Conservation (phyloP, 345 rosid genomes). For the Brassica juncea region DNA sequence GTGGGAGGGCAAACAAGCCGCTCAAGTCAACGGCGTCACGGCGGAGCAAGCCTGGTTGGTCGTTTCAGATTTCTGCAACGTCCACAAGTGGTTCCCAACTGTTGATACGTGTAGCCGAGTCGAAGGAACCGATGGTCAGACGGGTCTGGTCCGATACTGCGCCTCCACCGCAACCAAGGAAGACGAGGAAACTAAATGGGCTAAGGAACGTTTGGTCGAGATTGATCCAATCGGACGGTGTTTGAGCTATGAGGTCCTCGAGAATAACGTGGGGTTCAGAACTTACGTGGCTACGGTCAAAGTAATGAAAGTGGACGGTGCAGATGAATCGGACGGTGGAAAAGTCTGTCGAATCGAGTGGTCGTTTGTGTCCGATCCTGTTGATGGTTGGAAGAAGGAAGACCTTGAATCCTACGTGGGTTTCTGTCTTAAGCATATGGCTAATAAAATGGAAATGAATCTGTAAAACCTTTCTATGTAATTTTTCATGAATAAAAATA, state of each 20-base stretch:
- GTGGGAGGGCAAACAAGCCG: slow-evolving; percentile 60
- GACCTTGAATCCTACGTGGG: slow-evolving; percentile 44
- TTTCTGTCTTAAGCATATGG: slow-evolving; percentile 48
- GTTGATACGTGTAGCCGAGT: slow-evolving; percentile 50
- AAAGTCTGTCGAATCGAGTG: slow-evolving; percentile 60
- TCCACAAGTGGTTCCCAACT: slow-evolving; percentile 53
- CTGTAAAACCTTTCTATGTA: neutral
- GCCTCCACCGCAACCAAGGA: slow-evolving; percentile 27
- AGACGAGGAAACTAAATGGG: slow-evolving; percentile 43
- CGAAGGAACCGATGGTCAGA: slow-evolving; percentile 53
- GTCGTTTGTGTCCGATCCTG: slow-evolving; percentile 63
- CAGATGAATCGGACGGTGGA: slow-evolving; percentile 25
- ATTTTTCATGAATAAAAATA: neutral
- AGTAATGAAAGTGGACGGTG: slow-evolving; percentile 37
- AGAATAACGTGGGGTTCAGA: slow-evolving; percentile 57
- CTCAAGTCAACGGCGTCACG: slow-evolving; percentile 43
- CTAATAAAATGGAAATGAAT: slow-evolving; percentile 49
- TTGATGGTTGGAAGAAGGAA: slow-evolving; percentile 54
- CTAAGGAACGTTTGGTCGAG: slow-evolving; percentile 52
- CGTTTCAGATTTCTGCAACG: slow-evolving; percentile 63
- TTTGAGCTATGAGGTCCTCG: slow-evolving; percentile 59
- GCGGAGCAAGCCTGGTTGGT: slow-evolving; percentile 60
- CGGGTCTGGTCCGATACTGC: slow-evolving; percentile 60
- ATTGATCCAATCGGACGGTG: slow-evolving; percentile 47
- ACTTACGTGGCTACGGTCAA: slow-evolving; percentile 49